phyloP scores from a whole-genome alignment of 2,329 filamentous ascomycete species.

The Penicillium hordei region DNA sequence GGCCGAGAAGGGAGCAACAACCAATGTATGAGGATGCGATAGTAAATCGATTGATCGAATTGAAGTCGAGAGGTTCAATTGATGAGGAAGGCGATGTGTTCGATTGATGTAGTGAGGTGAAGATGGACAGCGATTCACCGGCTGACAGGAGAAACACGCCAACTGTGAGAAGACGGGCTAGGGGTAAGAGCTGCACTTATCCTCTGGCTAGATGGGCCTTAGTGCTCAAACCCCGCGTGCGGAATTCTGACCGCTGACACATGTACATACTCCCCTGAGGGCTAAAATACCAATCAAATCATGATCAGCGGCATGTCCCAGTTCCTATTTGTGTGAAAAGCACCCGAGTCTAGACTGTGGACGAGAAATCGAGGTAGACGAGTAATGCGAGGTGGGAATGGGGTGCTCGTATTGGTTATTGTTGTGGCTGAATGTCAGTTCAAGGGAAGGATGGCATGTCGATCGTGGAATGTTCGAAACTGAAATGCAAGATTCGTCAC shows the following conservation, averaged over 20 bases:
- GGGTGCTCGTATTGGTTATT: background rate
- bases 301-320: background rate
- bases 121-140: background rate
- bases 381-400: background rate
- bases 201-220: background rate
- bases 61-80: background rate
- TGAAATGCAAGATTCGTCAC: background rate
- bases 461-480: conserved; percentile 5
- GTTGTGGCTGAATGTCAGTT: background rate
- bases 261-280: background rate
- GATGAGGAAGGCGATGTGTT: background rate
- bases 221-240: conserved; percentile 10
- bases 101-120: background rate
- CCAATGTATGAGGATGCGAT: background rate
- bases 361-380: background rate
- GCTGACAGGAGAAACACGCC: background rate
- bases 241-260: conserved; percentile 10
- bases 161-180: background rate
- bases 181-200: conserved; percentile 17
- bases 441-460: background rate
- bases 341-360: background rate
- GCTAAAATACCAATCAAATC: background rate
- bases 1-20: background rate
- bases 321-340: background rate
- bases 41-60: background rate